A percentile compares a stretch with the other conserved stretches of the same genome.
Conservation (phyloP, 306 rosid genomes). For the Pterocarpus santalinus region DNA sequence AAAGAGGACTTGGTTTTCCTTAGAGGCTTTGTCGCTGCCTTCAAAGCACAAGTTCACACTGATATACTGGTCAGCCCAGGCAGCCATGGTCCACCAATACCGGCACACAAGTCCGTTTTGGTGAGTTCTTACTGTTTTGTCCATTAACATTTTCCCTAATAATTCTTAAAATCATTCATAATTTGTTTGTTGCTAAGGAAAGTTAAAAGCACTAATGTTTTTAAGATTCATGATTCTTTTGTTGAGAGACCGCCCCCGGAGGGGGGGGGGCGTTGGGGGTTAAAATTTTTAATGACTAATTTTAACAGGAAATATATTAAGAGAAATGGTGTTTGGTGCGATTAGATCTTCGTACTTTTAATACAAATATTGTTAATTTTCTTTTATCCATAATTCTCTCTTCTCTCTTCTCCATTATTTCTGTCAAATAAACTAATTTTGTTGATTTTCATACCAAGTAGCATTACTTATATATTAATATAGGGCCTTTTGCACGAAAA, state of each 20-base stretch:
- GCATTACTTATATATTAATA: no score
- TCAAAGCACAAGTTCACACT: slow-evolving; percentile 67
- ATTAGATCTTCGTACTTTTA: no score
- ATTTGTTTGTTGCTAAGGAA: not conserved
- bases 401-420: no score
- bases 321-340: no score
- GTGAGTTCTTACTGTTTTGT: slow-evolving; percentile 37
- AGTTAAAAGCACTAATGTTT: not conserved
- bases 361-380: no score
- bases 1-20: slow-evolving; percentile 62
- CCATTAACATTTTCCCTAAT: not conserved
- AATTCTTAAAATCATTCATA: not conserved
- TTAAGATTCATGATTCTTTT: no score
- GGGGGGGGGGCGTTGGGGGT: no score
- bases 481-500: no score
- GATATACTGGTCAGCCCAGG: slow-evolving; percentile 70
- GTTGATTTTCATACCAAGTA: no score
- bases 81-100: slow-evolving; percentile 59
- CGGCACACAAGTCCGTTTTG: slow-evolving; percentile 70
- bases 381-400: no score
- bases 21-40: slow-evolving; percentile 59
- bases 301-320: not conserved
- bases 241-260: no score
- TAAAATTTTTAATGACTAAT: not conserved
- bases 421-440: no score